Conservation (phyloP, 805 yeast species). For the Starmerella tilneyi region DNA sequence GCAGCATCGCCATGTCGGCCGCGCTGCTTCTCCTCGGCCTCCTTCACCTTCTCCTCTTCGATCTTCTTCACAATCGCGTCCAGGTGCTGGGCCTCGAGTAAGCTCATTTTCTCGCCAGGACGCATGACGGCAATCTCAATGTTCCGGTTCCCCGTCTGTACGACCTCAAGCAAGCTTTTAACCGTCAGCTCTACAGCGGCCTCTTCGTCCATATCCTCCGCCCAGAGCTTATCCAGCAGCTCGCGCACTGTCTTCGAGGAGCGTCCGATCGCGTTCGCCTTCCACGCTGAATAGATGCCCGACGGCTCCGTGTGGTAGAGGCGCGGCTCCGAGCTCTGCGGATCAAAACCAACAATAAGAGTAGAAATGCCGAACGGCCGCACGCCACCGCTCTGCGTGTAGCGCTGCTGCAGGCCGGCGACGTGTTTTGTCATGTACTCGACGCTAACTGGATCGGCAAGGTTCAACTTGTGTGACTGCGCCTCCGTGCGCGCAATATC, state of each 20-base stretch:
- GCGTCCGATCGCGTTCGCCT: constrained; percentile 94
- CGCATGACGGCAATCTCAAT: constrained; percentile 84
- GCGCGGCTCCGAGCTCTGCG: constrained; percentile 66
- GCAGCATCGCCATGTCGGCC: constrained; percentile 37
- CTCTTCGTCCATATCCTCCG: constrained; percentile 48
- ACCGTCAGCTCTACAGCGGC: constrained; percentile 72
- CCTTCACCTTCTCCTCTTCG: constrained; percentile 78
- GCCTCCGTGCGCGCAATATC: constrained; percentile 96
- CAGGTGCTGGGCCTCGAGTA: constrained; percentile 59
- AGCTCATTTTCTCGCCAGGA: constrained; percentile 50
- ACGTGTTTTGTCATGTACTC: constrained; percentile 88
- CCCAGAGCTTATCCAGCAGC: constrained; percentile 80
- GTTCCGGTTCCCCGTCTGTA: constrained; percentile 94
- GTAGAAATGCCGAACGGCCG: constrained; percentile 97
- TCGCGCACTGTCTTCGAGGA: constrained; percentile 92
- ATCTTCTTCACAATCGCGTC: constrained; percentile 66
- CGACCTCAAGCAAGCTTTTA: constrained; percentile 84
- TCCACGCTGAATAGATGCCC: constrained; percentile 96
- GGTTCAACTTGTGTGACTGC: constrained; percentile 83
- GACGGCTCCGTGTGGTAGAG: constrained; percentile 94
- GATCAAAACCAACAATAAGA: constrained; percentile 90
- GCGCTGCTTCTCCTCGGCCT: constrained; percentile 36
- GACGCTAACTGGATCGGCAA: constrained; percentile 85
- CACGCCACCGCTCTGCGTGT: constrained; percentile 97
- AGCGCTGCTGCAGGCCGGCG: constrained; percentile 96